These are phyloP conservation scores for Moricandia arvensis DNA, from an alignment of 345 rosid genomes.

Conservation along the genomic window DNA sequence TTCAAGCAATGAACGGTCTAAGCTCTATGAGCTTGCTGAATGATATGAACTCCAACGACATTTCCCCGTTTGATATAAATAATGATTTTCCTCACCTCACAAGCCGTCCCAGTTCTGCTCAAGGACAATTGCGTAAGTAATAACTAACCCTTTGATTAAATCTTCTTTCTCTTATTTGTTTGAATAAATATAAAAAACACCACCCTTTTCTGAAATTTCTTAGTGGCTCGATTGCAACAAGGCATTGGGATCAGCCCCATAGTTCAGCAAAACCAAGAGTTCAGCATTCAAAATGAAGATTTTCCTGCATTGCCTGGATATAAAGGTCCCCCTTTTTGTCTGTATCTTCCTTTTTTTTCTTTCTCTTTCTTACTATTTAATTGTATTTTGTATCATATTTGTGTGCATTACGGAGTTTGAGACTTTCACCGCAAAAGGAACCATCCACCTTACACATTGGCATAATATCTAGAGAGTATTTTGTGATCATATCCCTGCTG, in stretches of 20 bases:
- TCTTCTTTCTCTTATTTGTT: slow-evolving; percentile 15
- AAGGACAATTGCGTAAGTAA: slow-evolving; percentile 81
- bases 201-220: background rate
- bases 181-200: background rate
- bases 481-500: slow-evolving; percentile 6
- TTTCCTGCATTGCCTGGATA: slow-evolving; percentile 97
- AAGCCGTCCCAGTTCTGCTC: slow-evolving; percentile 91
- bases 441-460: slow-evolving; percentile 2
- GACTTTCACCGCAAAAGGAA: background rate
- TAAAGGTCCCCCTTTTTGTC: slow-evolving; percentile 56
- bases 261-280: slow-evolving; percentile 96
- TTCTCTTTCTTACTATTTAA: background rate
- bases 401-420: slow-evolving; percentile 8
- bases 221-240: slow-evolving; percentile 81
- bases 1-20: slow-evolving; percentile 77
- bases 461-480: slow-evolving; percentile 3
- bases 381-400: background rate
- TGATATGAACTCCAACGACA: slow-evolving; percentile 72
- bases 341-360: background rate
- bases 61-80: slow-evolving; percentile 84
- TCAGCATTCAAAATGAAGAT: slow-evolving; percentile 98
- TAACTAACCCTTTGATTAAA: background rate
- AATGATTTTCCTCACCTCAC: slow-evolving; percentile 90
- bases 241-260: slow-evolving; percentile 80
- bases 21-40: slow-evolving; percentile 84